A percentile compares a stretch with the other conserved stretches of the same genome.
phyloP scores from a whole-genome alignment of 2,329 filamentous ascomycete species.

The Sphaerulina vaccinii region DNA sequence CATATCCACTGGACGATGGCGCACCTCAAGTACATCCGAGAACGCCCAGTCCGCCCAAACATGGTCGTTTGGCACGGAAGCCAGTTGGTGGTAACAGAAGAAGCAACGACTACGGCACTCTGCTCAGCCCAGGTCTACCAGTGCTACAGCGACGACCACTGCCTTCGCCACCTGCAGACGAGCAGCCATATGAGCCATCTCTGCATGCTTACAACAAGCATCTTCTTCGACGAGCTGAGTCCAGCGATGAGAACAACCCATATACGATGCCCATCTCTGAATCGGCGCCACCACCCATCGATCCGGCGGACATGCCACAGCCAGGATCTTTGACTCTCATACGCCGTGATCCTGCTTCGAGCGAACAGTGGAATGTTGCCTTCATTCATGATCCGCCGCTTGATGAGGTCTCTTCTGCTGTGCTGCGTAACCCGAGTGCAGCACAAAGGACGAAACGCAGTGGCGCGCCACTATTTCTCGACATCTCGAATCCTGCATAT shows the following conservation, averaged over 20 bases:
- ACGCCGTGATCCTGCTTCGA: conserved; percentile 49
- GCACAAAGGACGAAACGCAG: conserved; percentile 37
- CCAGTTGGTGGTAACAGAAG: conserved; percentile 19
- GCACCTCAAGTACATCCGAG: conserved; percentile 5
- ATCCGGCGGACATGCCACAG: conserved; percentile 13
- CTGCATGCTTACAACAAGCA: conserved; percentile 28
- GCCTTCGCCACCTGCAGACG: conserved; percentile 30
- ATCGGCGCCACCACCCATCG: conserved; percentile 9
- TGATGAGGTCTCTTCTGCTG: conserved; percentile 46
- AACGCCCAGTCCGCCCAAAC: conserved; percentile 15
- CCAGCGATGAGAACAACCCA: conserved; percentile 29
- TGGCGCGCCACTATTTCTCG: conserved; percentile 50
- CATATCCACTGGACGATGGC: conserved; percentile 23
- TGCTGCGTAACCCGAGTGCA: conserved; percentile 31
- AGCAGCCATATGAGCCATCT: conserved; percentile 21
- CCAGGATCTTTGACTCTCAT: conserved; percentile 48
- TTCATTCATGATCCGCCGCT: conserved; percentile 48
- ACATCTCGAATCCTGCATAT: conserved; percentile 61
- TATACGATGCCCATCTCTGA: conserved; percentile 23
- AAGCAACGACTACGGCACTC: background rate
- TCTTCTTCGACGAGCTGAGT: conserved; percentile 24
- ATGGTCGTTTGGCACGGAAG: conserved; percentile 27
- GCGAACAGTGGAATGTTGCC: conserved; percentile 53
- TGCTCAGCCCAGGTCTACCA: conserved; percentile 21
- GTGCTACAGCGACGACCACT: conserved; percentile 25